These are phyloP conservation scores for Nakazawaea sp. DNA, from an alignment of 805 yeast species.

Conservation along the genomic window DNA sequence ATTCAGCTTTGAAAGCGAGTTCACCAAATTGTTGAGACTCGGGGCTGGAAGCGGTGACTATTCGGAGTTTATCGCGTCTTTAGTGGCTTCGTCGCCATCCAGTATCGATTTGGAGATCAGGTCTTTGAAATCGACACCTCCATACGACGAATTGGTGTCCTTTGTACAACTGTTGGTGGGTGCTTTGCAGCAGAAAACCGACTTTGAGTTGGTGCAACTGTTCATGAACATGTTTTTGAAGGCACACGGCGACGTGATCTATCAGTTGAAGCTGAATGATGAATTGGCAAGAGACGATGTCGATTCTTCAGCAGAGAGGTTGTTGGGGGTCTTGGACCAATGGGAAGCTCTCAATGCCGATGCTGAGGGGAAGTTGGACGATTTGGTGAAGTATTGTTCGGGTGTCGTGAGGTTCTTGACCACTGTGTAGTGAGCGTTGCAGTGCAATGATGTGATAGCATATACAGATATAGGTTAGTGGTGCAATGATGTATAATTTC, in stretches of 20 bases:
- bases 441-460: background rate
- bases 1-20: slow-evolving; percentile 62
- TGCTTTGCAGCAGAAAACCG: slow-evolving; percentile 48
- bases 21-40: slow-evolving; percentile 58
- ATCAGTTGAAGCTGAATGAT: slow-evolving; percentile 14
- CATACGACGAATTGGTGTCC: slow-evolving; percentile 55
- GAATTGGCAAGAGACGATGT: slow-evolving; percentile 6
- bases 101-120: slow-evolving; percentile 80
- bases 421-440: slow-evolving; percentile 29
- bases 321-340: slow-evolving; percentile 36
- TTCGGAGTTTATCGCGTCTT: slow-evolving; percentile 41
- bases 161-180: slow-evolving; percentile 62
- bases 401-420: slow-evolving; percentile 65
- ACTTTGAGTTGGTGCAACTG: slow-evolving; percentile 79
- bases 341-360: slow-evolving; percentile 40
- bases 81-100: slow-evolving; percentile 66
- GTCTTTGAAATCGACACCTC: slow-evolving; percentile 61
- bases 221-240: slow-evolving; percentile 67
- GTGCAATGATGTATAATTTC: too few relatives aligned
- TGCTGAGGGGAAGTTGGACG: slow-evolving; percentile 49
- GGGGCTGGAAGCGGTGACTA: slow-evolving; percentile 29
- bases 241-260: slow-evolving; percentile 77
- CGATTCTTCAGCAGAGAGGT: slow-evolving; percentile 23
- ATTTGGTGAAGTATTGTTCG: slow-evolving; percentile 68
- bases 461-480: too few relatives aligned